Conservation (phyloP, 2,329 filamentous ascomycete species). For the Didymella exigua region DNA sequence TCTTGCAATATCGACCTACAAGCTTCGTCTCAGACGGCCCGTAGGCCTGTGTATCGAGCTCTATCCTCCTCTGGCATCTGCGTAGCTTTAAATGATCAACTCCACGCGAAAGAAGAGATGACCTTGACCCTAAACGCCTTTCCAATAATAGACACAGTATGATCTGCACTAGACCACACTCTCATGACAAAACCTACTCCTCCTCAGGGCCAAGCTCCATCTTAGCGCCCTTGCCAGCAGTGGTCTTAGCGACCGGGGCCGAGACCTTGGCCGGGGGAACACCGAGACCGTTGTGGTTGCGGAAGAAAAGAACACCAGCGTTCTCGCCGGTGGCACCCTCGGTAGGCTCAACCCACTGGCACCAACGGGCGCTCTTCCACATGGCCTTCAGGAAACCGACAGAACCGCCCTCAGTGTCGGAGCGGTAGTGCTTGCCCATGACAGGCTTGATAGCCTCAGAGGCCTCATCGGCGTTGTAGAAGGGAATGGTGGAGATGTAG, state of each 20-base stretch:
- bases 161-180: constrained; percentile 27
- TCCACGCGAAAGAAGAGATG: constrained; percentile 19
- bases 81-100: constrained; percentile 24
- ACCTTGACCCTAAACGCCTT: constrained; percentile 29
- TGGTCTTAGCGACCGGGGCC: constrained; percentile 35
- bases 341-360: constrained; percentile 97
- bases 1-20: constrained; percentile 14
- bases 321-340: constrained; percentile 78
- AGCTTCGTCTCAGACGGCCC: constrained; percentile 10
- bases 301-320: constrained; percentile 89
- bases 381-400: constrained; percentile 81
- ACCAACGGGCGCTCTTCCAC: constrained; percentile 81
- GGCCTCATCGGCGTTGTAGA: constrained; percentile 95
- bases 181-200: constrained; percentile 32
- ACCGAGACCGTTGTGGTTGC: constrained; percentile 89
- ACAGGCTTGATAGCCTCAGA: constrained; percentile 91
- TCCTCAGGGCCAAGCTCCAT: constrained; percentile 44
- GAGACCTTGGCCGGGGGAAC: constrained; percentile 57
- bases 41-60: constrained; percentile 19
- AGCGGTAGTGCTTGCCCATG: constrained; percentile 95
- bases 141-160: constrained; percentile 11
- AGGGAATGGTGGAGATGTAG: constrained; percentile 94
- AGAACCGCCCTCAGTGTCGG: constrained; percentile 76
- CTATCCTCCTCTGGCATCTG: constrained; percentile 8
- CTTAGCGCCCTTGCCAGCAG: constrained; percentile 41